Percentiles rank a stretch among this genome's conserved stretches.
These are phyloP conservation scores for Fraxinus sp. DNA, from an alignment of 305 asterid species.

Conservation along the genomic window DNA sequence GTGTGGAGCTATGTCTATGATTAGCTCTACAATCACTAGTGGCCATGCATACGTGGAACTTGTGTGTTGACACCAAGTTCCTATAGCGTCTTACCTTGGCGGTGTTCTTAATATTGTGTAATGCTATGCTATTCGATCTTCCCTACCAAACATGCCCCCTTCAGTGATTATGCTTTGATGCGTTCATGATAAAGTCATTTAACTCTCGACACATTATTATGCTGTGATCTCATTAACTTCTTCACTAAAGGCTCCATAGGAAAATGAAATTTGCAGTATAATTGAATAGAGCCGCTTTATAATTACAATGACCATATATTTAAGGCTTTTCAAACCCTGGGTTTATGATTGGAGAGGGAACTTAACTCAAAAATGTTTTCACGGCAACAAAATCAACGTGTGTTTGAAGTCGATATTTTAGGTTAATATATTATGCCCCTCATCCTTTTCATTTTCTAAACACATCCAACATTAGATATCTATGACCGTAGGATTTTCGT, in stretches of 20 bases:
- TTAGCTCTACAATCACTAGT: neutral
- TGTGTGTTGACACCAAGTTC: neutral
- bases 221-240: neutral
- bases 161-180: neutral
- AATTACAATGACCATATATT: neutral
- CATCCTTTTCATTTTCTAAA: neutral
- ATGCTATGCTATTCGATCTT: neutral
- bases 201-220: neutral
- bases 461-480: neutral
- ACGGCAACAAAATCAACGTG: neutral
- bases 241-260: neutral
- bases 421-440: neutral
- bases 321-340: neutral
- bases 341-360: neutral
- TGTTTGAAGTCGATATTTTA: neutral
- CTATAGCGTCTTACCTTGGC: neutral
- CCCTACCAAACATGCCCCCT: neutral
- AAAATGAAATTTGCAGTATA: neutral
- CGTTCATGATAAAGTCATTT: neutral
- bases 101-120: neutral
- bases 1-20: neutral
- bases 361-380: neutral
- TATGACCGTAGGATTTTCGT: neutral
- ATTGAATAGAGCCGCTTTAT: neutral
- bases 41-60: neutral